Evolutionary conservation across 2,329 filamentous ascomycete species (phyloP).

Genomic region (Apiospora sp.): DNA sequence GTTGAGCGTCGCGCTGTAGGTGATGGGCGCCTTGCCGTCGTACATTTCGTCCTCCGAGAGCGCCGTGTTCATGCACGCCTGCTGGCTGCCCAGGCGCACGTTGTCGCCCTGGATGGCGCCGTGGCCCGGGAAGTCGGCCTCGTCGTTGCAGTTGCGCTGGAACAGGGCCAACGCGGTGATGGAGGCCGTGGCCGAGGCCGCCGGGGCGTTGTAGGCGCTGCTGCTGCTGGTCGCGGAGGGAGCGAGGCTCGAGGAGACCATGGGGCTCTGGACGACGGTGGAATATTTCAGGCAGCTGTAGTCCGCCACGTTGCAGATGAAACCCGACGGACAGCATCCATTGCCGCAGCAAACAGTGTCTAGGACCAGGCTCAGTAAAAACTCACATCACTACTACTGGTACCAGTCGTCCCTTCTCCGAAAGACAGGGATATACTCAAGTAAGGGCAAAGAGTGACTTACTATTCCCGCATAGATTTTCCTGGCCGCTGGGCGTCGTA

Average conservation of each 20-base stretch:
- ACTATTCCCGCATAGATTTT: slow-evolving; percentile 18
- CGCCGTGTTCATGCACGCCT: slow-evolving; percentile 13
- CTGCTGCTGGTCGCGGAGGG: background rate
- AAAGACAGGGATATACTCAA: background rate
- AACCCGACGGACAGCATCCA: background rate
- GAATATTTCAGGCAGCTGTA: background rate
- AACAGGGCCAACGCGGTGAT: background rate
- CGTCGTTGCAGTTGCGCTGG: background rate
- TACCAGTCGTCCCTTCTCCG: background rate
- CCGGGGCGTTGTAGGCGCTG: background rate
- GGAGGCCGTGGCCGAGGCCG: background rate
- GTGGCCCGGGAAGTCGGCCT: slow-evolving; percentile 1
- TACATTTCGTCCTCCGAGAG: background rate
- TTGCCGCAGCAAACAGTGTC: background rate
- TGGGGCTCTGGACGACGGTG: background rate
- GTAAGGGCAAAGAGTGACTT: background rate
- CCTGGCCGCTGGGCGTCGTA: background rate
- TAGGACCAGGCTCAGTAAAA: background rate
- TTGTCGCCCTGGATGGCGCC: background rate
- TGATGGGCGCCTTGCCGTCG: background rate
- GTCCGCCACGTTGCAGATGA: slow-evolving; percentile 4
- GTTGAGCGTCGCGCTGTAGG: background rate
- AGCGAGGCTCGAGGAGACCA: background rate
- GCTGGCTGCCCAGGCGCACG: background rate
- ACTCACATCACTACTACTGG: background rate